phyloP scores from a whole-genome alignment of 805 yeast species.

The Tetrapisispora taiwanensis region DNA sequence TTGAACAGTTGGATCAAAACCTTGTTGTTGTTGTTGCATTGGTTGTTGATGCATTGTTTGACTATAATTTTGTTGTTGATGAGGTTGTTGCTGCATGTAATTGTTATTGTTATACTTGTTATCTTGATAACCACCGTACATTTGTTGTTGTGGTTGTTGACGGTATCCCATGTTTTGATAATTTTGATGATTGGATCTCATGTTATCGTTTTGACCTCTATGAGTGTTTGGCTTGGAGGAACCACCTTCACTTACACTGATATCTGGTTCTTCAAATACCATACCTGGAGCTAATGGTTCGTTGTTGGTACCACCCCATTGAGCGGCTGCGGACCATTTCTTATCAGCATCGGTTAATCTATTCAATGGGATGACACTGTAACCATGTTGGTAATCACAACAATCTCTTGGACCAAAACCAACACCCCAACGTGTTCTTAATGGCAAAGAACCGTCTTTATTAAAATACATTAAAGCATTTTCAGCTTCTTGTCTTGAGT shows the following conservation, averaged over 20 bases:
- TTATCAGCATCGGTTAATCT: conserved; percentile 91
- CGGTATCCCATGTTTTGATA: conserved; percentile 4
- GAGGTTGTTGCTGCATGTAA: conserved; percentile 7
- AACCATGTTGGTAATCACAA: conserved; percentile 87
- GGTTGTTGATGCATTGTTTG: conserved; percentile 18
- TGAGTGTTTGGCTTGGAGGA: conserved; percentile 85
- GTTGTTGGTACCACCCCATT: conserved; percentile 97
- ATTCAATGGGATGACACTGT: conserved; percentile 74
- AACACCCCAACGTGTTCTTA: conserved; percentile 96
- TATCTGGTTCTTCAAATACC: conserved; percentile 93
- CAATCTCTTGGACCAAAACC: conserved; percentile 99
- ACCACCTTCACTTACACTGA: conserved; percentile 89
- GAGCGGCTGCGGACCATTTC: conserved; percentile 80
- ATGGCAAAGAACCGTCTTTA: conserved; percentile 48
- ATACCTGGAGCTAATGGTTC: conserved; percentile 66
- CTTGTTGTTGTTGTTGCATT: conserved; percentile 16
- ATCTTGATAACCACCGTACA: conserved; percentile 1
- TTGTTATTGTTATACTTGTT: conserved; percentile 13
- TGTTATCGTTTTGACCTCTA: conserved; percentile 85
- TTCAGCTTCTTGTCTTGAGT: conserved; percentile 87
- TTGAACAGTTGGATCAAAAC: conserved; percentile 32
- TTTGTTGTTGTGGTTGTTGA: conserved; percentile 4
- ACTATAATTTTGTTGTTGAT: conserved; percentile 4
- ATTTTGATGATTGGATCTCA: conserved; percentile 43
- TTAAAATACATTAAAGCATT: conserved; percentile 63